Percentiles rank a stretch among this genome's conserved stretches.
Evolutionary conservation across 495 filamentous ascomycete species (phyloP).

Genomic region (Hypomontagnella monticulosa): DNA sequence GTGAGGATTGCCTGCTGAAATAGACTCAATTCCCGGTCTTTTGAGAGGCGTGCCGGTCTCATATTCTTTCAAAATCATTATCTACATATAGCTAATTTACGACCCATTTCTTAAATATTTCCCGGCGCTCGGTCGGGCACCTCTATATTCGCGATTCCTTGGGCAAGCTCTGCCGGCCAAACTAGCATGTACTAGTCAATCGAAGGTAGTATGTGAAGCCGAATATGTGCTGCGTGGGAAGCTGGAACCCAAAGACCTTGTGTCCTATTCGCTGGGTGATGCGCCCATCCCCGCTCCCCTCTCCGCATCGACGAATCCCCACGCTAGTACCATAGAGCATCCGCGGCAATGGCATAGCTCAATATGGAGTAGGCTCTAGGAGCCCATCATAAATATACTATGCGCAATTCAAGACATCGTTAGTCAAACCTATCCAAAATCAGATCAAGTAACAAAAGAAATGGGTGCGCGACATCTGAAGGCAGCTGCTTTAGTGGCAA

Average conservation of each 20-base stretch:
- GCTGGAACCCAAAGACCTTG: neutral
- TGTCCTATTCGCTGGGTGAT: conserved; percentile 37
- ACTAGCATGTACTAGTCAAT: neutral
- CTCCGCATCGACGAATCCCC: conserved; percentile 30
- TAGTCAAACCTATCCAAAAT: neutral
- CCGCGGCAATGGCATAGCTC: conserved; percentile 22
- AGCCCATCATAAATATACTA: neutral
- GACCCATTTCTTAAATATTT: neutral
- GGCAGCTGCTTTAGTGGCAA: conserved; percentile 35
- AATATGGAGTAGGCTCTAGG: neutral
- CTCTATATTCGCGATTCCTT: no score
- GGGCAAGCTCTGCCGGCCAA: neutral
- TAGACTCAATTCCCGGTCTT: no score
- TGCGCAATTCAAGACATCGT: neutral
- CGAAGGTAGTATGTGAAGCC: neutral
- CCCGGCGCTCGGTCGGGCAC: neutral
- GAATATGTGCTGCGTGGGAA: conserved; percentile 7
- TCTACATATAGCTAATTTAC: neutral
- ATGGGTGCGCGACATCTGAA: conserved; percentile 43
- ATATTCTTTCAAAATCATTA: no score
- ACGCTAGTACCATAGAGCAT: conserved; percentile 10
- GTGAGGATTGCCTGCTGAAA: no score
- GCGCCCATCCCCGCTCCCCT: conserved; percentile 14
- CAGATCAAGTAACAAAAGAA: conserved; percentile 2
- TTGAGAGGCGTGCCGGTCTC: no score